Evolutionary conservation across 2,329 filamentous ascomycete species (phyloP), one percentile per base, ranked within the genome.

Genomic region (Metarhizium album): DNA sequence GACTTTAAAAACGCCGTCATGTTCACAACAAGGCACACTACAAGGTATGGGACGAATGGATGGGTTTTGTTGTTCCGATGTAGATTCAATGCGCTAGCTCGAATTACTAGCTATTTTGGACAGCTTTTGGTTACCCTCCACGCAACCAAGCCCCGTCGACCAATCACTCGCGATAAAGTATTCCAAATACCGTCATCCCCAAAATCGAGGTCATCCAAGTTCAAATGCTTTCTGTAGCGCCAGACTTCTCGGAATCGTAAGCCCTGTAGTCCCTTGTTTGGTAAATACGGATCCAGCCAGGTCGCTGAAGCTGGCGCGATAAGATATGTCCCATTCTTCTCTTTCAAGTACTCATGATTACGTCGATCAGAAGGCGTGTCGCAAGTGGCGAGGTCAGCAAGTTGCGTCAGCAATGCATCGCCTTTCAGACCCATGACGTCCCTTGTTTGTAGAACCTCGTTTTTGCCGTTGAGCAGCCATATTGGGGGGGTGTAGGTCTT

Each of bases 401-500:
- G 67, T 62, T 82, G 72, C 53, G 75, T 70, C 1, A 88, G 66
- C 62, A 90, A 73, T 6, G 69, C 58, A 2, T 76, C 72, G 6
- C 82, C 82, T 38, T 78, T 72, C 68, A 87, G 77, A 3, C 86
- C 84, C 81, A 89, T 90, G 20, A 90, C 71, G 60, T 90, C 87
- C 53, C 75, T 74, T 1, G 86, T 90, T 29, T 70, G 74, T n/a
- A 90, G 68, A 9, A 86, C 75, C 57, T 83, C 78, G 56, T 86
- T 89, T 65, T 86, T 86, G 49, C 84, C 83, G 56, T 89, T 84
- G 6, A 90, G 72, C 20, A 91, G 74, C 86, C 87, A 91, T 35
- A 85, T 83, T 0, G 87, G 87, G 18, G 87, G 87, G 63, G 83
- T 86, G 63, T 90, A 90, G 1, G 87, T 90, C 65, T 90, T 90